Conservation (phyloP, 1,284 basidiomycete species). For the Cronartium ribicola region DNA sequence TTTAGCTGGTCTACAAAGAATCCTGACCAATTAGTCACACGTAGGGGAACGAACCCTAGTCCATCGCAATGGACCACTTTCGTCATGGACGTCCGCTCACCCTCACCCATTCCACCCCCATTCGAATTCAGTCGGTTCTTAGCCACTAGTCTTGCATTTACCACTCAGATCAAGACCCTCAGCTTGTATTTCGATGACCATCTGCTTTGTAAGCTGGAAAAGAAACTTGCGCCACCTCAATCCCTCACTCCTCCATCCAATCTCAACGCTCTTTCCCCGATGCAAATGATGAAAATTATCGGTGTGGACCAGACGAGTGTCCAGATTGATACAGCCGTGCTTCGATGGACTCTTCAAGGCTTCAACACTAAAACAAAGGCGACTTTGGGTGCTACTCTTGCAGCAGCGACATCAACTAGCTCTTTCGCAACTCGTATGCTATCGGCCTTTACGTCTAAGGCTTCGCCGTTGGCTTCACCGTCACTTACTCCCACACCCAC, state of each 20-base stretch:
- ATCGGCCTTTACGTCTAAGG: slow-evolving; percentile 54
- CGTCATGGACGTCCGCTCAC: slow-evolving; percentile 81
- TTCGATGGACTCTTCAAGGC: slow-evolving; percentile 52
- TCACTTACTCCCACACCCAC: slow-evolving; percentile 31
- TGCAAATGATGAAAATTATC: slow-evolving; percentile 65
- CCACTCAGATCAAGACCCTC: slow-evolving; percentile 71
- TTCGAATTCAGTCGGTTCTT: slow-evolving; percentile 88
- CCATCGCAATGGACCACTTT: slow-evolving; percentile 72
- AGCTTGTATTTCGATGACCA: slow-evolving; percentile 74
- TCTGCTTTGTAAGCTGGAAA: slow-evolving; percentile 69
- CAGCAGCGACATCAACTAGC: slow-evolving; percentile 53
- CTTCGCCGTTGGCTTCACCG: slow-evolving; percentile 49
- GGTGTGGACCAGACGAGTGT: slow-evolving; percentile 57
- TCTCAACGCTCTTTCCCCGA: slow-evolving; percentile 54
- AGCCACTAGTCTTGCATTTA: slow-evolving; percentile 89
- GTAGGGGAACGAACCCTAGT: slow-evolving; percentile 44
- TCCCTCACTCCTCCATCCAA: slow-evolving; percentile 60
- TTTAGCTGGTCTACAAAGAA: slow-evolving; percentile 77
- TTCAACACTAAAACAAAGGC: slow-evolving; percentile 45
- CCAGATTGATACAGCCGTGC: slow-evolving; percentile 45
- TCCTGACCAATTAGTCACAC: slow-evolving; percentile 67
- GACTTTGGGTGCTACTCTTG: slow-evolving; percentile 49
- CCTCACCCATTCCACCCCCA: slow-evolving; percentile 70
- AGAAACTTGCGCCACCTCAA: slow-evolving; percentile 62
- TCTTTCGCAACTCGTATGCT: slow-evolving; percentile 72